Percentiles rank a stretch among this genome's conserved stretches.
Conservation (phyloP, 345 rosid genomes). For the Leavenworthia alabamica region DNA sequence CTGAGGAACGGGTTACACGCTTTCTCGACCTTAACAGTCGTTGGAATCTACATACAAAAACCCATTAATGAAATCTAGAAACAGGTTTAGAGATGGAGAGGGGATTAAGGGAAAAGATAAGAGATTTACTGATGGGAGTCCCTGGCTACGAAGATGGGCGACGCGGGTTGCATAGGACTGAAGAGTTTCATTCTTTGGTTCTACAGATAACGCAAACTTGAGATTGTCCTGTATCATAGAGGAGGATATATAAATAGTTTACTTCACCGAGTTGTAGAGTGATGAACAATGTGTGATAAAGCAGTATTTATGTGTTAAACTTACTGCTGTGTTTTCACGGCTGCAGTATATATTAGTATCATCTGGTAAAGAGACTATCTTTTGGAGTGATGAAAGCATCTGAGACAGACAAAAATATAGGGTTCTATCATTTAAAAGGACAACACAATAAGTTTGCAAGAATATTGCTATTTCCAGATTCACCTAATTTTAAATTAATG, state of each 20-base stretch:
- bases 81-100: background rate
- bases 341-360: constrained; percentile 81
- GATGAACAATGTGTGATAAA: constrained; percentile 1
- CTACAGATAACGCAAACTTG: constrained; percentile 84
- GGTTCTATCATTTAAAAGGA: background rate
- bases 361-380: constrained; percentile 73
- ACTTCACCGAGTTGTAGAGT: background rate
- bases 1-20: constrained; percentile 93
- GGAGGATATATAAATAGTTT: constrained; percentile 5
- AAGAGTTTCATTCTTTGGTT: constrained; percentile 84
- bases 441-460: background rate
- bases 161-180: constrained; percentile 70
- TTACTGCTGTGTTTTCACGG: constrained; percentile 89
- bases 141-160: constrained; percentile 75
- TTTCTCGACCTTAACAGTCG: constrained; percentile 69
- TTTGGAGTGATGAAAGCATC: constrained; percentile 80
- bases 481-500: background rate
- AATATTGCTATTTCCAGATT: background rate
- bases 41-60: constrained; percentile 55
- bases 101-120: background rate
- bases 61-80: background rate
- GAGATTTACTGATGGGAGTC: constrained; percentile 62
- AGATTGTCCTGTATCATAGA: constrained; percentile 60
- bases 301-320: constrained; percentile 15
- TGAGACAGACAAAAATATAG: constrained; percentile 28